Percentiles rank a stretch among this genome's conserved stretches.
Evolutionary conservation across 306 rosid species (phyloP).

Genomic region (Argentina anserina): DNA sequence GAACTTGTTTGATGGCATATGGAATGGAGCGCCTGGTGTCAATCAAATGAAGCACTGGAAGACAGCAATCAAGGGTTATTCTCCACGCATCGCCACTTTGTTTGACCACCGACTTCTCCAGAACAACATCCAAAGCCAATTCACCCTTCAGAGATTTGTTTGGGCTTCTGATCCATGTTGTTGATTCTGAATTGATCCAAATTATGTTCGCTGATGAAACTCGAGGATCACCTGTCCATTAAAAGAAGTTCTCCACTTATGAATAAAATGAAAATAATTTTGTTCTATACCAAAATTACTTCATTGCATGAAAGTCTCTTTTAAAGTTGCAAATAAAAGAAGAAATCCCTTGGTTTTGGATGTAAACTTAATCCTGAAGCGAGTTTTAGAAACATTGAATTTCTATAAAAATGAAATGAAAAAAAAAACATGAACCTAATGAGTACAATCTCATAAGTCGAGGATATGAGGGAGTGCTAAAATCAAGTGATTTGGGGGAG

Average conservation of each 20-base stretch:
- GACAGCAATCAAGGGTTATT: conserved; percentile 75
- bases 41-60: conserved; percentile 83
- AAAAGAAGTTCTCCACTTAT: background rate
- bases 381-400: background rate
- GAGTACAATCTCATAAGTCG: background rate
- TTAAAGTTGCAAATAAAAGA: too few species aligned
- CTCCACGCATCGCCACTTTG: conserved; percentile 98
- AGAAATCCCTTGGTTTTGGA: background rate
- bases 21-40: conserved; percentile 86
- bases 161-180: conserved; percentile 70
- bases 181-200: conserved; percentile 78
- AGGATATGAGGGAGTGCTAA: background rate
- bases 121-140: conserved; percentile 67
- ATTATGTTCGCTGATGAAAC: conserved; percentile 67
- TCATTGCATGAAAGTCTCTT: background rate
- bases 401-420: background rate
- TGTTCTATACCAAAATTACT: background rate
- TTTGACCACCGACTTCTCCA: conserved; percentile 68
- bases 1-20: conserved; percentile 78
- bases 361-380: background rate
- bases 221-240: conserved; percentile 74
- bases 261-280: too few species aligned
- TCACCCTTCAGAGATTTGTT: conserved; percentile 62
- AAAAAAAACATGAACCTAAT: background rate
- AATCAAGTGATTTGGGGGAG: background rate